Conservation (phyloP, 106 monocot species). For the Hemerocallis citrina region DNA sequence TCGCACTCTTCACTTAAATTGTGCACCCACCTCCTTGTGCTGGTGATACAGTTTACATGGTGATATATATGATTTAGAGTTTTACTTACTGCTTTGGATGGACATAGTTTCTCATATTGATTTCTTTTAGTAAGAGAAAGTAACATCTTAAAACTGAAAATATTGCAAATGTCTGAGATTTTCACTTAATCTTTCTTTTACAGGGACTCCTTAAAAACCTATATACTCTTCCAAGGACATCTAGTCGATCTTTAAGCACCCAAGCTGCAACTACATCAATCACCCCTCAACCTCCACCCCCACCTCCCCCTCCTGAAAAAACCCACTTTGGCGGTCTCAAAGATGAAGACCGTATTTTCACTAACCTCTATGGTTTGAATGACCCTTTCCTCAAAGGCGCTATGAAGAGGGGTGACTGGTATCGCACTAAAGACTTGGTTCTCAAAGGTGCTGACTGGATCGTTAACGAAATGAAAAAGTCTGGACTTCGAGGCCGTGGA, state of each 20-base stretch:
- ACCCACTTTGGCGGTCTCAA: conserved; percentile 65
- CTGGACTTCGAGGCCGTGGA: conserved; percentile 66
- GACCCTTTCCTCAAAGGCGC: conserved; percentile 77
- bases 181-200: not conserved
- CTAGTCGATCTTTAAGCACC: conserved; percentile 24
- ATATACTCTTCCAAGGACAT: not conserved
- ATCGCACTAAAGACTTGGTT: conserved; percentile 56
- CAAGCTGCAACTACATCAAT: conserved; percentile 35
- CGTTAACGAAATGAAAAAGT: conserved; percentile 63
- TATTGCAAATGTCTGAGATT: too few species aligned
- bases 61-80: too few species aligned
- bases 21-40: too few species aligned
- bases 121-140: too few species aligned
- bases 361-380: conserved; percentile 63
- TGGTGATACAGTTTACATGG: too few species aligned
- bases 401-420: conserved; percentile 67
- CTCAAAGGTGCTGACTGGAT: conserved; percentile 70
- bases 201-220: conserved; percentile 20
- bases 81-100: too few species aligned
- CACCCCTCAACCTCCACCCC: conserved; percentile 23
- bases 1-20: too few species aligned
- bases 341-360: conserved; percentile 71
- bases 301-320: conserved; percentile 57
- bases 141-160: too few species aligned
- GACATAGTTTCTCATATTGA: too few species aligned